Conservation (phyloP, 345 rosid genomes). For the Gossypium australe region DNA sequence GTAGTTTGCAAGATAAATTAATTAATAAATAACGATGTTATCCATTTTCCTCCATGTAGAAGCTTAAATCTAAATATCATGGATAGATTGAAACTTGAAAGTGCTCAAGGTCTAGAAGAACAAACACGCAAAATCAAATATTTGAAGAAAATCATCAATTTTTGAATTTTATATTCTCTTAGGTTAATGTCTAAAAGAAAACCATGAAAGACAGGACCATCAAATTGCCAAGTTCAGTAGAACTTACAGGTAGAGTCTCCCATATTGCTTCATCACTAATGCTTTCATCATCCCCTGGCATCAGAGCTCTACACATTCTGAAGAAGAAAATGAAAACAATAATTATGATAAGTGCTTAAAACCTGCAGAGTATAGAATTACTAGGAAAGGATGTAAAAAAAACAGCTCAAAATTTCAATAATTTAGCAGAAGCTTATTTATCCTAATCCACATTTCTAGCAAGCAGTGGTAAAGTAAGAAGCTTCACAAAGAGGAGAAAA, state of each 20-base stretch:
- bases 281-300: conserved; percentile 93
- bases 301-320: conserved; percentile 94
- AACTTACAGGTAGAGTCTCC: conserved; percentile 96
- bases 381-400: not conserved
- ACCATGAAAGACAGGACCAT: not conserved
- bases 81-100: conserved; percentile 13
- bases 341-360: not conserved
- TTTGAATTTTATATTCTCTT: not conserved
- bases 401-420: not conserved
- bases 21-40: not conserved
- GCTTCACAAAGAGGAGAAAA: not conserved
- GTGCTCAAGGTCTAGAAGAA: not conserved
- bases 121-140: not conserved
- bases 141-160: not conserved
- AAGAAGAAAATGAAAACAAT: conserved; percentile 18
- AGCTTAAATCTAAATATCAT: not conserved
- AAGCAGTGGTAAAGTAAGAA: not conserved
- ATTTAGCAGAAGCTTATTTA: not conserved
- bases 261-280: conserved; percentile 87
- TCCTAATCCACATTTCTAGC: not conserved
- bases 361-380: not conserved
- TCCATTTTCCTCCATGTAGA: not conserved
- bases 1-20: not conserved
- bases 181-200: not conserved
- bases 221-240: not conserved